Conservation (phyloP, 495 filamentous ascomycete genomes). For the Margaritispora aquatica region DNA sequence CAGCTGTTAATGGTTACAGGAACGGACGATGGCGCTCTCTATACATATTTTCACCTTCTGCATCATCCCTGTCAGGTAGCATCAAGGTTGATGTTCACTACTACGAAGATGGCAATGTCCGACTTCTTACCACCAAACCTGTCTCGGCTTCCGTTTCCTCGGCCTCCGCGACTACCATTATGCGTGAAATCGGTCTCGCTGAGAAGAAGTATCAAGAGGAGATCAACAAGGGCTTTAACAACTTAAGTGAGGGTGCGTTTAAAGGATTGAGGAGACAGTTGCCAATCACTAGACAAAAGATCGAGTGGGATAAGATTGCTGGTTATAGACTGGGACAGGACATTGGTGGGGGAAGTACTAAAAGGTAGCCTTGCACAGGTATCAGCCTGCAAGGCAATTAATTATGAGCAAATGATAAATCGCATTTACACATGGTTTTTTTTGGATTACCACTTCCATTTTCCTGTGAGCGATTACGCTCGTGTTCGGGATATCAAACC, state of each 20-base stretch:
- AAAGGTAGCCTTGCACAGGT: slow-evolving; percentile 28
- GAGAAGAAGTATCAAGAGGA: slow-evolving; percentile 97
- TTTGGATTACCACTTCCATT: neutral
- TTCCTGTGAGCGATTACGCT: too few relatives aligned
- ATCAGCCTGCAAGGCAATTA: neutral
- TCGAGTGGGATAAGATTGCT: slow-evolving; percentile 99
- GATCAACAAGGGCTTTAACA: slow-evolving; percentile 82
- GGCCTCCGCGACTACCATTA: slow-evolving; percentile 58
- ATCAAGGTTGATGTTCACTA: slow-evolving; percentile 94
- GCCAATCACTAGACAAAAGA: slow-evolving; percentile 95
- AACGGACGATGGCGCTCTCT: slow-evolving; percentile 93
- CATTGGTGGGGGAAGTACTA: slow-evolving; percentile 49
- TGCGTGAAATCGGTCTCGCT: slow-evolving; percentile 63
- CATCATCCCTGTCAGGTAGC: slow-evolving; percentile 53
- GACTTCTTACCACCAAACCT: slow-evolving; percentile 78
- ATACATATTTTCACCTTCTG: slow-evolving; percentile 69
- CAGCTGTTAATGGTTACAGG: slow-evolving; percentile 39
- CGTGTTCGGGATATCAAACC: neutral
- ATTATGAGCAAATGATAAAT: neutral
- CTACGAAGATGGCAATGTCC: slow-evolving; percentile 98
- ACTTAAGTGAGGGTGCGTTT: slow-evolving; percentile 87
- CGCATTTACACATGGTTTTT: neutral
- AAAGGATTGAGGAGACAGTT: slow-evolving; percentile 88
- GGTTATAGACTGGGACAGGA: slow-evolving; percentile 81
- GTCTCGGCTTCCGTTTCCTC: slow-evolving; percentile 52